Conservation (phyloP, 2,329 filamentous ascomycete genomes). For the Alternaria sp. region DNA sequence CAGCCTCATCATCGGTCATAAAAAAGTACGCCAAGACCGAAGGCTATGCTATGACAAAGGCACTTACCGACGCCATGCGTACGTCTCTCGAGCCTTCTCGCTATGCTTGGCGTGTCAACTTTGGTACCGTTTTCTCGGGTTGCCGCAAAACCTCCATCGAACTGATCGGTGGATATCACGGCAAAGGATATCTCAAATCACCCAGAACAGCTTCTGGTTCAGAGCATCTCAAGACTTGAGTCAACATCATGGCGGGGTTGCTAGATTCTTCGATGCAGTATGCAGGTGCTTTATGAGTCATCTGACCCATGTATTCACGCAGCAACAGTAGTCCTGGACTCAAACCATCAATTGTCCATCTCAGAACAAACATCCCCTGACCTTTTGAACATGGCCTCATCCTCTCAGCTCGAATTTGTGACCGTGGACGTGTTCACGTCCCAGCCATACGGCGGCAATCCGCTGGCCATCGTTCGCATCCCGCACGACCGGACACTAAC, state of each 20-base stretch:
- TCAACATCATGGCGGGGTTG: not conserved
- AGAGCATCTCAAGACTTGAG: not conserved
- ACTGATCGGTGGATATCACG: not conserved
- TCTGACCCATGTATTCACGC: not conserved
- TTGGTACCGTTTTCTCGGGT: not conserved
- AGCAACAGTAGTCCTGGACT: not conserved
- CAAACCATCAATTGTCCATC: not conserved
- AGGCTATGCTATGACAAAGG: not conserved
- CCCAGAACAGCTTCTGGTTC: not conserved
- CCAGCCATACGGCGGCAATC: conserved; percentile 62
- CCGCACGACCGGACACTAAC: conserved; percentile 47
- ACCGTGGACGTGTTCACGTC: conserved; percentile 61
- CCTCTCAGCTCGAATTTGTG: conserved; percentile 42
- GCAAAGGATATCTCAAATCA: not conserved
- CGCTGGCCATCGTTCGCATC: conserved; percentile 64
- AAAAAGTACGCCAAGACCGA: not conserved
- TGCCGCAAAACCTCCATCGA: not conserved
- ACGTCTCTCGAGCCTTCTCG: conserved; percentile 3
- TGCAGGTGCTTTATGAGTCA: conserved; percentile 19
- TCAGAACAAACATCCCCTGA: not conserved
- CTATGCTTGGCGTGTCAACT: not conserved
- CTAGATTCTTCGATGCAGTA: not conserved
- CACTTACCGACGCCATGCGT: not conserved
- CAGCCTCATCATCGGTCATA: conserved; percentile 1
- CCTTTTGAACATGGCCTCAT: conserved; percentile 23